These are phyloP conservation scores for Candolleomyces efflorescens DNA, from an alignment of 768 basidiomycete species.

Conservation along the genomic window DNA sequence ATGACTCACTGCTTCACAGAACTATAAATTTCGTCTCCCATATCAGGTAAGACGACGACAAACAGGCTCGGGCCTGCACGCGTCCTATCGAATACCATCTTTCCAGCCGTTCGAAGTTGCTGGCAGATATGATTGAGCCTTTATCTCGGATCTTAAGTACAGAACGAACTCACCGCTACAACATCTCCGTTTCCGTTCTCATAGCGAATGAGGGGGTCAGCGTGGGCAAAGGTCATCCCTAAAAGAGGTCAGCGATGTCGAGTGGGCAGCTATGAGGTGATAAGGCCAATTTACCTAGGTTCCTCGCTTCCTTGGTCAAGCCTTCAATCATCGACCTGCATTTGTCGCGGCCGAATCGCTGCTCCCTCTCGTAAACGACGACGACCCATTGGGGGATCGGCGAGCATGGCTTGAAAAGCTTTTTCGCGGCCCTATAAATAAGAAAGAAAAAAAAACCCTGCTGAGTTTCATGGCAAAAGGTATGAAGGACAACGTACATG, in stretches of 20 bases:
- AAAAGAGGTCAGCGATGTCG: constrained; percentile 23
- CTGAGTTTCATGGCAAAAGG: constrained; percentile 21
- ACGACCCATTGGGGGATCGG: constrained; percentile 58
- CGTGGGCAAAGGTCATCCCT: constrained; percentile 58
- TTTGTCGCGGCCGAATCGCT: constrained; percentile 43
- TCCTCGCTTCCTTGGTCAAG: constrained; percentile 40
- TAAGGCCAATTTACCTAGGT: constrained; percentile 50
- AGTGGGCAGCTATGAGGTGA: constrained; percentile 33
- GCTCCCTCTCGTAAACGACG: constrained; percentile 53
- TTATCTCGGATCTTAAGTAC: background rate
- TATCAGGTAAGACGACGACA: constrained; percentile 48
- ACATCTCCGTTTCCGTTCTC: constrained; percentile 59
- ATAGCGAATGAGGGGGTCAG: constrained; percentile 42
- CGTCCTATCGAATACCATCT: constrained; percentile 34
- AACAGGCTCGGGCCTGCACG: constrained; percentile 47
- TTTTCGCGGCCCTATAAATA: constrained; percentile 60
- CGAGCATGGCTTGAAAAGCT: constrained; percentile 48
- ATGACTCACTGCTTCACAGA: constrained; percentile 13
- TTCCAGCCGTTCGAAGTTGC: constrained; percentile 52
- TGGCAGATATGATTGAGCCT: constrained; percentile 16
- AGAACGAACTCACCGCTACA: constrained; percentile 20
- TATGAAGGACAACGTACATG: constrained; percentile 42
- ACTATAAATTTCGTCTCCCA: constrained; percentile 9
- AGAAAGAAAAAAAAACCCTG: constrained; percentile 38
- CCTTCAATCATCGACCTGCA: constrained; percentile 50